Evolutionary conservation across 2,329 filamentous ascomycete genomes (phyloP), one percentile per base, ranked within the genome.

Genomic region (Neonectria coccinea): DNA sequence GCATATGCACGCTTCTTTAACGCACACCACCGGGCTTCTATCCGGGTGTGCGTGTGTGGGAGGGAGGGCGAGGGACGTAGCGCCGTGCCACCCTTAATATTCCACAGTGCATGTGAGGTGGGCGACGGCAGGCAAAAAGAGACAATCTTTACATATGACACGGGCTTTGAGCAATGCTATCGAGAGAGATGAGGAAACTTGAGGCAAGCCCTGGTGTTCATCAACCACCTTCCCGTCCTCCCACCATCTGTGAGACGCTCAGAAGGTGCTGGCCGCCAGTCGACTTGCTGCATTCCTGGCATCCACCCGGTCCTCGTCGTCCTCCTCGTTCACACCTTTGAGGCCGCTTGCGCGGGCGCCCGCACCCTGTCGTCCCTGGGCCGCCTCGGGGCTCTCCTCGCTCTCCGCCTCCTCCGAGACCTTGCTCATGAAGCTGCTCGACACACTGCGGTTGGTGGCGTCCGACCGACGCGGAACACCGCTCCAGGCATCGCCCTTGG

Each of bases 401-500:
- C 78, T 78, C 73, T 87, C 77, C 75, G 82, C 87, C 65, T 90
- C 90, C 72, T 92, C 91, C 14, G 85, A 82, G 10, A 90, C 81
- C 29, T 86, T 85, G n/a, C 86, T 83, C 67, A 90, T 87, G 68
- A 92, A 86, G 75, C 89, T 92, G 52, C 91, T 89, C 60, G 91
- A 93, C 69, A 94, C 85, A 76, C 90, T 94, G 72, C 94, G 87
- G 74, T 87, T 91, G 60, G 93, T 80, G n/a, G 89, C 90, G 72
- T 97, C 93, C 31, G 90, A 89, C 59, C 92, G 88, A 66, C 96
- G 88, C 39, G 94, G 93, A 29, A 97, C 94, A 62, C 96, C 96
- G 74, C 93, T 97, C 96, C 96, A 99, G 16, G 96, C 91, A 79
- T 99, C 96, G n/a, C 96, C 96, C 82, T 97, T 97, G 54, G 96